Percentiles rank a stretch among this genome's conserved stretches.
These are phyloP conservation scores for Lepidium africanum DNA, from an alignment of 345 rosid genomes.

Conservation along the genomic window DNA sequence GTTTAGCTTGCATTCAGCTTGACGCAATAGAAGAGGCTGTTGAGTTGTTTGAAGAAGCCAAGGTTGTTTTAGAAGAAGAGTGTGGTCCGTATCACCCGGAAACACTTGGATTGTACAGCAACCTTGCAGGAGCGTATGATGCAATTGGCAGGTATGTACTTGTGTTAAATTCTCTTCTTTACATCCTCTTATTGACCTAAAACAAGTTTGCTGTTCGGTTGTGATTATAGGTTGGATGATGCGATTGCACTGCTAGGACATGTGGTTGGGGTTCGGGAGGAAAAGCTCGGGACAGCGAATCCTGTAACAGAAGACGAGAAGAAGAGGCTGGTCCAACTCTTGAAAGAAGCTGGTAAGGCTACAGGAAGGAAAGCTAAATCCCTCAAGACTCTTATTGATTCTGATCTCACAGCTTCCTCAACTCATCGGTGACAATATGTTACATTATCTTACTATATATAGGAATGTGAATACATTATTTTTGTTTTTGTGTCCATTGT, in stretches of 20 bases:
- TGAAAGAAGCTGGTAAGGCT: constrained; percentile 77
- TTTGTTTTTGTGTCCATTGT: constrained; percentile 4
- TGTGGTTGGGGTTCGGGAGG: constrained; percentile 74
- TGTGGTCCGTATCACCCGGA: constrained; percentile 81
- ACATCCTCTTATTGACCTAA: not conserved
- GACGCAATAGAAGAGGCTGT: constrained; percentile 65
- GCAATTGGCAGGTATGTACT: constrained; percentile 75
- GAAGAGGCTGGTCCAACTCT: constrained; percentile 60
- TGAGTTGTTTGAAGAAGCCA: constrained; percentile 81
- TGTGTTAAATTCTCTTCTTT: constrained; percentile 12
- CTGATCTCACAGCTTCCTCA: constrained; percentile 25
- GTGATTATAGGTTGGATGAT: constrained; percentile 63
- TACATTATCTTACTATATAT: not conserved
- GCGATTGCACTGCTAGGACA: constrained; percentile 64
- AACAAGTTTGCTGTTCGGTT: constrained; percentile 1
- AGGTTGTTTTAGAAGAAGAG: constrained; percentile 55
- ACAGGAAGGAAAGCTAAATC: constrained; percentile 64
- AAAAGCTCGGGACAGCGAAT: constrained; percentile 84
- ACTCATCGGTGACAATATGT: constrained; percentile 10
- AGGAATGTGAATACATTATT: constrained; percentile 21
- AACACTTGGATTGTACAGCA: constrained; percentile 84
- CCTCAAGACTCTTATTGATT: constrained; percentile 77
- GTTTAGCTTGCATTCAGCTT: constrained; percentile 78
- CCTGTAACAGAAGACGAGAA: constrained; percentile 91
- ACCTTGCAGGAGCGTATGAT: constrained; percentile 92